phyloP scores from a whole-genome alignment of 1,284 basidiomycete genomes.

The Heterobasidion occidentale region DNA sequence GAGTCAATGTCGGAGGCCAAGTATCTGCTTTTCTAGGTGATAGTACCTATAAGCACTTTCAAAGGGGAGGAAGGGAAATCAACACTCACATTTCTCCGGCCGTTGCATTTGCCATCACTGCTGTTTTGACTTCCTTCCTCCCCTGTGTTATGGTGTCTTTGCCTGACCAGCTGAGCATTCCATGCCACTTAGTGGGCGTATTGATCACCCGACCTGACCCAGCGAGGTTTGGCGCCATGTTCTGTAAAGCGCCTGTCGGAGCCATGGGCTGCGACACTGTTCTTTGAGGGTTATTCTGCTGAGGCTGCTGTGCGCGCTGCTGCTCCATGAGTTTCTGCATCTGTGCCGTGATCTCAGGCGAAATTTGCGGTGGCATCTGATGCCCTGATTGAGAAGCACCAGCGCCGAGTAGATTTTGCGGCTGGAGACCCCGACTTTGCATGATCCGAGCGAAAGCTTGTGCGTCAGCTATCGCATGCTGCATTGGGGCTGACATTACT shows the following conservation, averaged over 20 bases:
- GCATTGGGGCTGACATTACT: not conserved
- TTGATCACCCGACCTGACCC: not conserved
- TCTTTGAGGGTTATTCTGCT: not conserved
- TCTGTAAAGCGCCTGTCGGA: too few species aligned
- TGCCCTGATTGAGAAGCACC: not conserved
- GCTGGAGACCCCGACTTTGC: not conserved
- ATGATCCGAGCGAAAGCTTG: not conserved
- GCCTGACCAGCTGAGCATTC: slow-evolving; percentile 40
- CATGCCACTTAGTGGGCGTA: slow-evolving; percentile 35
- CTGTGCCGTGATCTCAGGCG: slow-evolving; percentile 28
- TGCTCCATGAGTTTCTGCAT: slow-evolving; percentile 48
- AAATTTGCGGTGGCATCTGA: not conserved
- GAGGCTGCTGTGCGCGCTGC: slow-evolving; percentile 17
- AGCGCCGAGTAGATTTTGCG: not conserved
- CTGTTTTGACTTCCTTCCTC: slow-evolving; percentile 36
- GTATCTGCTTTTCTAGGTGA: slow-evolving; percentile 36
- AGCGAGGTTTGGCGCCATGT: too few species aligned
- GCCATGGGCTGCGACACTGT: not conserved
- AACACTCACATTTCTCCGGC: slow-evolving; percentile 26
- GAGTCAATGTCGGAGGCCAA: slow-evolving; percentile 44
- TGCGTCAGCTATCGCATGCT: not conserved
- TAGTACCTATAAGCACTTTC: not conserved
- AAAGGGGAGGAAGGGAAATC: not conserved
- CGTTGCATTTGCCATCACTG: slow-evolving; percentile 26
- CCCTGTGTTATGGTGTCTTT: slow-evolving; percentile 28